These are phyloP conservation scores for Capronia americana DNA, from an alignment of 2,329 filamentous ascomycete species.

Conservation along the genomic window DNA sequence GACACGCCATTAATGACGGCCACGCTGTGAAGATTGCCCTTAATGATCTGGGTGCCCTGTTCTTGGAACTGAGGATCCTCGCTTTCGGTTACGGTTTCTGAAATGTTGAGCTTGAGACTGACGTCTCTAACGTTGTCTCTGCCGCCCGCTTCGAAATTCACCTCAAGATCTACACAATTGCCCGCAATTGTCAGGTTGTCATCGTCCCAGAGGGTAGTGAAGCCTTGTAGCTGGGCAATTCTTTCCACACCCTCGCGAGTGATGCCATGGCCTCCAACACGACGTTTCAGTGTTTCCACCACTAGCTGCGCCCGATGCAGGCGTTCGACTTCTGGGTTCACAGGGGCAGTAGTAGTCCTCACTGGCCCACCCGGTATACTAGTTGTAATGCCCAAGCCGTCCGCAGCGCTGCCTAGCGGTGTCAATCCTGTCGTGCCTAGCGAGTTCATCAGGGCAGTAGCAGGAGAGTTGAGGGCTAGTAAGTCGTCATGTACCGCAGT, in stretches of 20 bases:
- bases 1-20: constrained; percentile 44
- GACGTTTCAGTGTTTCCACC: constrained; percentile 48
- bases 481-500: constrained; percentile 49
- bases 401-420: constrained; percentile 32
- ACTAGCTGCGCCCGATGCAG: constrained; percentile 51
- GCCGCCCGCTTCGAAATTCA: constrained; percentile 50
- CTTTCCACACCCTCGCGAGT: constrained; percentile 53
- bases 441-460: constrained; percentile 47
- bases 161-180: constrained; percentile 54
- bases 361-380: constrained; percentile 51
- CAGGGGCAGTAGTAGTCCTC: constrained; percentile 47
- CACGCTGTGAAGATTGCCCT: constrained; percentile 47
- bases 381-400: constrained; percentile 49
- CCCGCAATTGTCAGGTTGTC: constrained; percentile 55
- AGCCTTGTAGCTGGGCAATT: constrained; percentile 51
- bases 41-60: constrained; percentile 52
- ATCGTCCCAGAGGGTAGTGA: constrained; percentile 56
- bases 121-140: constrained; percentile 51
- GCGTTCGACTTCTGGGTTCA: constrained; percentile 52
- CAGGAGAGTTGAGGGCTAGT: constrained; percentile 53
- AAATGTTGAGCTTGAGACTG: constrained; percentile 51
- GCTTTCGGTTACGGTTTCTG: constrained; percentile 46
- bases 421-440: constrained; percentile 37
- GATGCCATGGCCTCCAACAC: constrained; percentile 52
- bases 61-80: constrained; percentile 50